phyloP scores from a whole-genome alignment of 2,329 filamentous ascomycete genomes.

The Claviceps africana region DNA sequence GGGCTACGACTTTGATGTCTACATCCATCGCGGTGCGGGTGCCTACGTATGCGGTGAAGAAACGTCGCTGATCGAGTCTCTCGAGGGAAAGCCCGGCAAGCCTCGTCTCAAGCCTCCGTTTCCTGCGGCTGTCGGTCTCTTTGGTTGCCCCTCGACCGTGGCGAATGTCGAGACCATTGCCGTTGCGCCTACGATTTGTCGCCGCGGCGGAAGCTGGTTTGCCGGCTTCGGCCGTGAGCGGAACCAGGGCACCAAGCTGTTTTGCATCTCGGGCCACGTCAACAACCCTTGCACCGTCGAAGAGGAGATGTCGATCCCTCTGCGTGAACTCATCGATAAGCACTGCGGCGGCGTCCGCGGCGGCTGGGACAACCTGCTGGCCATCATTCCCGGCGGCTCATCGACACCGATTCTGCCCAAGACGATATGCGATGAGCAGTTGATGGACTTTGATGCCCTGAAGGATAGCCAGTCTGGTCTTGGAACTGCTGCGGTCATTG shows the following conservation, averaged over 20 bases:
- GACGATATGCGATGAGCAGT: conserved; percentile 76
- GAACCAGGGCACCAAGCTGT: conserved; percentile 95
- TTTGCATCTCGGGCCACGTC: conserved; percentile 95
- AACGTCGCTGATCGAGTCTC: conserved; percentile 92
- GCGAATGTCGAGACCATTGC: conserved; percentile 97
- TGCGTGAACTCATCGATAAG: conserved; percentile 92
- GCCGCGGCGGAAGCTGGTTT: conserved; percentile 87
- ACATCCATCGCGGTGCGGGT: conserved; percentile 88
- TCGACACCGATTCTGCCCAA: conserved; percentile 94
- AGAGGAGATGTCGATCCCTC: conserved; percentile 97
- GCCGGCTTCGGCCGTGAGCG: conserved; percentile 86
- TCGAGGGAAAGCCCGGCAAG: conserved; percentile 98
- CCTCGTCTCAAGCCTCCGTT: conserved; percentile 97
- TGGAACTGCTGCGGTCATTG: conserved; percentile 92
- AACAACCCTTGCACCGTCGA: conserved; percentile 98
- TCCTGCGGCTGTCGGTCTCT: conserved; percentile 91
- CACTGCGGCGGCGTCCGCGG: conserved; percentile 95
- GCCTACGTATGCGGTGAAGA: conserved; percentile 98
- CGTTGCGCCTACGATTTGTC: conserved; percentile 88
- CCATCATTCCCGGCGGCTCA: conserved; percentile 89
- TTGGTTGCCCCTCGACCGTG: conserved; percentile 94
- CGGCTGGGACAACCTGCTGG: conserved; percentile 94
- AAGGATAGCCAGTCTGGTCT: conserved; percentile 97
- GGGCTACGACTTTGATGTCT: conserved; percentile 97
- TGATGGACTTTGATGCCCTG: conserved; percentile 98